phyloP scores from a whole-genome alignment of 1,284 basidiomycete genomes.

The Agaricales sp. region DNA sequence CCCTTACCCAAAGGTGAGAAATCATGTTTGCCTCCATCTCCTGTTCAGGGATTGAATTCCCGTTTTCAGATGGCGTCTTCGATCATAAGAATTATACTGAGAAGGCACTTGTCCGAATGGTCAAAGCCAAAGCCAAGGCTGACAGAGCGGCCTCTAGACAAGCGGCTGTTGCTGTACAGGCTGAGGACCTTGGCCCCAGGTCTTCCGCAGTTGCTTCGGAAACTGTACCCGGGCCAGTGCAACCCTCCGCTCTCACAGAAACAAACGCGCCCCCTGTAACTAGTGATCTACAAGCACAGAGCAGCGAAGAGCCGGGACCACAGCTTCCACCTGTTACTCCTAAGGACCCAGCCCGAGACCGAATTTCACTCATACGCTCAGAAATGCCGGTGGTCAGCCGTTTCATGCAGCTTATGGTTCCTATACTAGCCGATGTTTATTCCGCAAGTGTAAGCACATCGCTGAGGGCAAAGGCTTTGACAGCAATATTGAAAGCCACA shows the following conservation, averaged over 20 bases:
- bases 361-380: constrained; percentile 64
- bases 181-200: constrained; percentile 17
- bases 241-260: too few species aligned
- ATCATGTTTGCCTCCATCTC: constrained; percentile 1
- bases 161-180: constrained; percentile 24
- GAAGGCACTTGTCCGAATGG: constrained; percentile 64
- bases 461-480: constrained; percentile 80
- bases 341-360: constrained; percentile 33
- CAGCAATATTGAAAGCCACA: constrained; percentile 79
- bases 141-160: constrained; percentile 62
- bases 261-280: too few species aligned
- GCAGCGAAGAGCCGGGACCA: too few species aligned
- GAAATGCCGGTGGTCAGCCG: constrained; percentile 68
- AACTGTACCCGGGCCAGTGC: too few species aligned
- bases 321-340: constrained; percentile 17
- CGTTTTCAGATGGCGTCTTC: constrained; percentile 83
- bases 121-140: constrained; percentile 70
- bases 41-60: constrained; percentile 9
- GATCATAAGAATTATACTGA: constrained; percentile 87
- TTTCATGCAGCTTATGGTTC: constrained; percentile 82
- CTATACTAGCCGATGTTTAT: constrained; percentile 91
- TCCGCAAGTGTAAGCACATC: constrained; percentile 84
- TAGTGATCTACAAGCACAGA: too few species aligned
- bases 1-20: constrained; percentile 77
- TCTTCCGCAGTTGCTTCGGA: too few species aligned